Conservation (phyloP, 768 basidiomycete species). For the Hypholoma fasciculare region DNA sequence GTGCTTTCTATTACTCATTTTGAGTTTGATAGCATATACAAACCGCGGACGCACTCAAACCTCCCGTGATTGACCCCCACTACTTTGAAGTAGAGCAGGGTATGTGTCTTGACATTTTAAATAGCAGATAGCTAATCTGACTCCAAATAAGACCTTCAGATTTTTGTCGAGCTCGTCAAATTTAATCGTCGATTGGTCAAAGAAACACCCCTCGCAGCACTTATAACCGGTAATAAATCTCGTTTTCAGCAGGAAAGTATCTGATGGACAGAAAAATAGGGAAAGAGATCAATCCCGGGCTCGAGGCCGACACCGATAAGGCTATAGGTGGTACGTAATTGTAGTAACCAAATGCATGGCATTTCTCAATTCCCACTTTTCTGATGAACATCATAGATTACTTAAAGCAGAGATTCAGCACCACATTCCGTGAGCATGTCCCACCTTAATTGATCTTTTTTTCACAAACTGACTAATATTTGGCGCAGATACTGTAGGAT, state of each 20-base stretch:
- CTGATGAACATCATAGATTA: neutral
- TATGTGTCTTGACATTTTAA: neutral
- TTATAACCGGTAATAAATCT: neutral
- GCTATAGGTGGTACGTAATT: neutral
- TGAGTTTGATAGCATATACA: neutral
- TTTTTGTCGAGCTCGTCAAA: neutral
- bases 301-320: neutral
- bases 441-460: neutral
- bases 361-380: neutral
- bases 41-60: neutral
- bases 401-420: neutral
- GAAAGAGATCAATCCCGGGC: neutral
- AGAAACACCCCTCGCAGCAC: neutral
- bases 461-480: neutral
- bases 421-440: constrained; percentile 3
- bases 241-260: neutral
- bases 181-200: neutral
- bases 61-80: constrained; percentile 7
- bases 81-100: constrained; percentile 8
- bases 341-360: neutral
- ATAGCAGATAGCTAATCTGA: neutral
- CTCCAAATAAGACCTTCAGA: neutral
- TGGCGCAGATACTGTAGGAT: constrained; percentile 6
- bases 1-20: too few relatives aligned
- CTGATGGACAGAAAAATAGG: neutral